Percentiles rank a stretch among this genome's conserved stretches.
phyloP scores from a whole-genome alignment of 768 basidiomycete species.

The Calvatia gigantea region DNA sequence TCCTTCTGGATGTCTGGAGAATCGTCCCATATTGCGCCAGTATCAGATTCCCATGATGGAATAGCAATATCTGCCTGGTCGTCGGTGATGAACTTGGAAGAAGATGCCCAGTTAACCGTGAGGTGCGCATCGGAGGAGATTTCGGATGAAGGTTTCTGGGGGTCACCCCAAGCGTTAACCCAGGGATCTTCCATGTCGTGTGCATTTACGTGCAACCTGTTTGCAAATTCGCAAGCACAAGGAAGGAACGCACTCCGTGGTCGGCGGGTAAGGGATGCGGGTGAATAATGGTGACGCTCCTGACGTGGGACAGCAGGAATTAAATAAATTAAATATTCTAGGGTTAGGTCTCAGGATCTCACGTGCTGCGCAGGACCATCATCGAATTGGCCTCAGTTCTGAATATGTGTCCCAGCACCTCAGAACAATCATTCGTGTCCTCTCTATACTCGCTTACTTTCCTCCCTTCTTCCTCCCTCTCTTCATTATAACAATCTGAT shows the following conservation, averaged over 20 bases:
- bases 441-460: not conserved
- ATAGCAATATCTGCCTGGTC: conserved; percentile 4
- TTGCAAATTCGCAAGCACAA: not conserved
- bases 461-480: not conserved
- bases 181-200: conserved; percentile 69
- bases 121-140: not conserved
- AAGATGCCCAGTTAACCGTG: conserved; percentile 20
- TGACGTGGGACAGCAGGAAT: conserved; percentile 7
- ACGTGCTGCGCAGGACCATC: conserved; percentile 5
- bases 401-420: not conserved
- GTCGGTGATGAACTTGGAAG: conserved; percentile 12
- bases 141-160: conserved; percentile 27
- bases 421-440: not conserved
- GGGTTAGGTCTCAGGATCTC: conserved; percentile 12
- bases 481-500: not conserved
- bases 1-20: conserved; percentile 5
- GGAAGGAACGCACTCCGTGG: not conserved
- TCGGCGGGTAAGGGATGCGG: not conserved
- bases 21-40: conserved; percentile 11
- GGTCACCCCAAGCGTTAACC: conserved; percentile 66
- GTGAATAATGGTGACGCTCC: not conserved
- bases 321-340: conserved; percentile 11
- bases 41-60: conserved; percentile 12
- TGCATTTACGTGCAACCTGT: not conserved
- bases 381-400: conserved; percentile 4